Percentiles rank a stretch among this genome's conserved stretches.
Evolutionary conservation across 148 eudicot genomes (phyloP).

Genomic region (Heliamphora exappendiculata): DNA sequence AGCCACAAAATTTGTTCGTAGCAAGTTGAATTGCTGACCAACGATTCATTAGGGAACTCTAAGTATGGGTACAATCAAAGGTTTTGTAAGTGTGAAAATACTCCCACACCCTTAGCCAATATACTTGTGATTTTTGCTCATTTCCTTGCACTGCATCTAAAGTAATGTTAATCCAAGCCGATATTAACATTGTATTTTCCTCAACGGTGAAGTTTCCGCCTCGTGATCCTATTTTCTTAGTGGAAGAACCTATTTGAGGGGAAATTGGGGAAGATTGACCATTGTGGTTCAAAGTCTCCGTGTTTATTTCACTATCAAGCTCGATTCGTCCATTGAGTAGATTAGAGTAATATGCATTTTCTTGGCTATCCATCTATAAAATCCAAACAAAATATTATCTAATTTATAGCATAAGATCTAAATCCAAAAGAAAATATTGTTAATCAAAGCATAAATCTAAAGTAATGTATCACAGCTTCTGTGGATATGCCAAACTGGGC

Average conservation of each 20-base stretch:
- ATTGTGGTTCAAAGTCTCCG: too few relatives aligned
- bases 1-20: not conserved
- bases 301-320: too few relatives aligned
- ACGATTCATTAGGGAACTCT: not conserved
- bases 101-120: not conserved
- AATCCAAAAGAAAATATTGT: too few relatives aligned
- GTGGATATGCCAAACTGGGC: too few relatives aligned
- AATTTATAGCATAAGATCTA: too few relatives aligned
- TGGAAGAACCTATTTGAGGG: too few relatives aligned
- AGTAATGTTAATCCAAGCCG: not conserved
- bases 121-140: not conserved
- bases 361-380: not conserved
- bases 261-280: not conserved
- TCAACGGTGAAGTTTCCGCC: not conserved
- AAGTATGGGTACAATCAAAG: not conserved
- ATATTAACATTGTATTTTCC: not conserved
- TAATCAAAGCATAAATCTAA: too few relatives aligned
- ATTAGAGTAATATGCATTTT: not conserved
- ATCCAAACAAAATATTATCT: too few relatives aligned
- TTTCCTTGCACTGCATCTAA: not conserved
- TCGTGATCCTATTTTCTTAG: too few relatives aligned
- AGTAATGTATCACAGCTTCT: too few relatives aligned
- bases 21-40: not conserved
- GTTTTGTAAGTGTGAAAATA: not conserved
- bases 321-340: not conserved